Conservation (phyloP, 169 alveolate species). For the Amoebophrya sp. region DNA sequence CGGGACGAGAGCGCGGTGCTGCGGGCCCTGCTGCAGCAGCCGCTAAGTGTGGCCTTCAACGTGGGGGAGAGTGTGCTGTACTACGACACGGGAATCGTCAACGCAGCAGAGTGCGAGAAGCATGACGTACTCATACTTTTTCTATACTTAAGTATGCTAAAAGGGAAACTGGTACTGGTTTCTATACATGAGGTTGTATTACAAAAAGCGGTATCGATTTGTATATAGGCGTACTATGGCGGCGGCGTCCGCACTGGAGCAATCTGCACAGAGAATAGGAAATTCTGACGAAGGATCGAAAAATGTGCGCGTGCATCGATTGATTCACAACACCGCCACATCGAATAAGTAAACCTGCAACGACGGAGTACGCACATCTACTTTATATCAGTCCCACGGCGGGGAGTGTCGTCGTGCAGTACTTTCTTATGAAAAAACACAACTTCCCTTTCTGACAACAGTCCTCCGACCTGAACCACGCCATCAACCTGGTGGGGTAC, state of each 20-base stretch:
- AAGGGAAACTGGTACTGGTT: neutral
- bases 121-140: neutral
- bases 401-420: neutral
- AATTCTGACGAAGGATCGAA: too few species aligned
- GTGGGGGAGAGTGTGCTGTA: neutral
- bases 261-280: neutral
- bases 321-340: too few species aligned
- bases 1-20: neutral
- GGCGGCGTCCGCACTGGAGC: neutral
- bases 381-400: neutral
- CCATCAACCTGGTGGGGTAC: neutral
- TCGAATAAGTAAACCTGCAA: too few species aligned
- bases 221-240: neutral
- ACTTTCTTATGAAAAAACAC: neutral
- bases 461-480: neutral
- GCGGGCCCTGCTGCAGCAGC: neutral
- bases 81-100: neutral
- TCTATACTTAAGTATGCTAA: neutral
- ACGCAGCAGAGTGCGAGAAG: neutral
- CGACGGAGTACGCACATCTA: neutral
- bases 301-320: too few species aligned
- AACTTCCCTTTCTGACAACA: neutral
- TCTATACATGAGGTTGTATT: neutral
- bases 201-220: neutral
- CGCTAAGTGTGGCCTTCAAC: neutral